Base-by-base conservation (phyloP, 805 yeast species). In the Candida caryicola region DNA sequence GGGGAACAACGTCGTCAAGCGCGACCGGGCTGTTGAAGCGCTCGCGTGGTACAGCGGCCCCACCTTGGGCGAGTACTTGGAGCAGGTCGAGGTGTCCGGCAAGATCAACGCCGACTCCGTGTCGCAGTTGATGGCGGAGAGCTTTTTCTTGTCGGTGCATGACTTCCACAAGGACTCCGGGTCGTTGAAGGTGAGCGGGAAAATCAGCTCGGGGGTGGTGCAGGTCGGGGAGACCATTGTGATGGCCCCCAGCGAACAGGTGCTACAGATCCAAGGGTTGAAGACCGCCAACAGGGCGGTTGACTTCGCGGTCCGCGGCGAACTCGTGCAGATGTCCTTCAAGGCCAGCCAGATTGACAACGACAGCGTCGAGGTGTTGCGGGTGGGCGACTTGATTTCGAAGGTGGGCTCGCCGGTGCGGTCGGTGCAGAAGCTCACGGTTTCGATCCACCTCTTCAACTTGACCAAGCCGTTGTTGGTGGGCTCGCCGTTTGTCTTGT, bases 401-500 rank as follows among this genome's bases (percentile, higher is more conserved):
- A 57, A 55, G 36, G 33, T 55, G 14, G 52, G 49, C 12, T 47
- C 63, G 1, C 45, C 56, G 2, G 50, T 62, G 8, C 49, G 45
- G 29, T 45, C 66, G 2, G 64, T 54, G 4, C 55, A 52, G 36
- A 51, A 46, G 14, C 61, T 69, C 37, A 49, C 45, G 3, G 62
- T 60, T 15, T 37, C 50, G 4, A 36, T 69, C 31, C 59, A 48
- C 38, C 54, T 69, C 34, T 69, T 69, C 49, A 60, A 69, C 42
- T 56, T 80, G 51, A 71, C 71, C 25, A 72, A 85, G 46, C 96
- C 96, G 0, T 60, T 89, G 32, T 63, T 89, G 29, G 80, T 82
- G 10, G 96, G 97, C 5, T 73, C 95, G 0, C 82, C 90, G 29
- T 73, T 88, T 46, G 76, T 87, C 29, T 58, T 87, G 36, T 88